Evolutionary conservation across 495 filamentous ascomycete species (phyloP), one percentile per base, ranked within the genome.

Genomic region (Viridothelium virens): DNA sequence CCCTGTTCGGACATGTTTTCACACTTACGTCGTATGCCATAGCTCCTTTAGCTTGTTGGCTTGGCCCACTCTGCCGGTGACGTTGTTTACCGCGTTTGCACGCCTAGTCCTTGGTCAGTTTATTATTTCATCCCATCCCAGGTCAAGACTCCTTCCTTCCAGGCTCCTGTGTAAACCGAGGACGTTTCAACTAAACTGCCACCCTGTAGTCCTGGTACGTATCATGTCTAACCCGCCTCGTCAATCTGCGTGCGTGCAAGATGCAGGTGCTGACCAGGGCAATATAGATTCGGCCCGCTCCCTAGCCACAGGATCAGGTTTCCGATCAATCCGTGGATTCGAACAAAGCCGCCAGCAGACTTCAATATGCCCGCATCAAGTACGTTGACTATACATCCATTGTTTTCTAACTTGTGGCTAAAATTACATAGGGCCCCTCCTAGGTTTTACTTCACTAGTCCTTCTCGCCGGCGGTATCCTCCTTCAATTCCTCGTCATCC

Each of bases 401-500:
- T 18, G 6, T 59, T 31, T 34, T 36, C 6, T 6, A 36, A 34
- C 25, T 7, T 5, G 5, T 9, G 36, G 18, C 31, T 33, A 36
- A 59, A 9, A 14, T 14, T 36, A 31, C 61, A 10, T 62, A 74
- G 70, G 73, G 44, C 70, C 73, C 36, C 59, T 79, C 53, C 71
- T 87, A 70, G 82, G 82, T 68, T 73, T 88, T 64, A 65, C 85
- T 47, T 87, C 89, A 76, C 83, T 93, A 66, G 77, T 95, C 75
- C 84, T 96, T 70, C 87, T 89, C 75, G 86, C 85, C 65, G 85
- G 83, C 66, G 85, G 90, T 37, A 77, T 90, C 64, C 78, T 95
- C 50, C 77, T 96, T 69, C 87, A 92, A 65, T 89, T 91, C 78
- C 86, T 96, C 75, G 83, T 91, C 63, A 79, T 96, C 61, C 82